A percentile compares a stretch with the other conserved stretches of the same genome.
These are phyloP conservation scores for Verticillium albo-atrum DNA, from an alignment of 2,329 filamentous ascomycete species.

Conservation along the genomic window DNA sequence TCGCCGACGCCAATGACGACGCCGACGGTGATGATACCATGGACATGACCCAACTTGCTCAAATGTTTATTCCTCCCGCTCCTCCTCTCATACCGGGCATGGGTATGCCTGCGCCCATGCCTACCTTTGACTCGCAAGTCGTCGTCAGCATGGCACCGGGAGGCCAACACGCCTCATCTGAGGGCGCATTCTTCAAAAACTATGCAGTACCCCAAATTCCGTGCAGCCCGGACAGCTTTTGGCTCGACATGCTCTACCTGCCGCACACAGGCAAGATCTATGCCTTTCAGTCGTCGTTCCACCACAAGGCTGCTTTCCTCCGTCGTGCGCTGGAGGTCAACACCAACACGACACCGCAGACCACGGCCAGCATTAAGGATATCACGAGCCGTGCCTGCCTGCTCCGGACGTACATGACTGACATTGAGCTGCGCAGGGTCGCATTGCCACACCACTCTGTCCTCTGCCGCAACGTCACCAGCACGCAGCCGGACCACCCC, in stretches of 20 bases:
- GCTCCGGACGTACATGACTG: slow-evolving; percentile 44
- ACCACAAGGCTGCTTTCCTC: slow-evolving; percentile 4
- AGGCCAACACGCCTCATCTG: no score
- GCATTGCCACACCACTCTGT: slow-evolving; percentile 13
- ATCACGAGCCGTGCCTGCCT: slow-evolving; percentile 25
- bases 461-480: slow-evolving; percentile 25
- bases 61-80: not conserved
- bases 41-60: not conserved
- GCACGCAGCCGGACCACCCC: slow-evolving; percentile 15
- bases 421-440: slow-evolving; percentile 39
- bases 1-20: not conserved
- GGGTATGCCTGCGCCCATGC: no score
- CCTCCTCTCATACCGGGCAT: not conserved
- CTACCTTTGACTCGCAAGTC: not conserved
- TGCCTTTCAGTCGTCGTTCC: slow-evolving; percentile 1
- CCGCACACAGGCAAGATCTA: slow-evolving; percentile 24
- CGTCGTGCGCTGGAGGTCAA: slow-evolving; percentile 3
- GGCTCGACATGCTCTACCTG: slow-evolving; percentile 28
- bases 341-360: slow-evolving; percentile 4
- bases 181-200: no score
- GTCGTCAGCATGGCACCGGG: not conserved
- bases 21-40: not conserved
- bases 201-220: no score
- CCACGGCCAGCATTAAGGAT: slow-evolving; percentile 3
- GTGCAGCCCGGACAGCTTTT: not conserved